Evolutionary conservation across 2,329 filamentous ascomycete genomes (phyloP), one percentile per base, ranked within the genome.

Genomic region (Claviceps quebecensis): DNA sequence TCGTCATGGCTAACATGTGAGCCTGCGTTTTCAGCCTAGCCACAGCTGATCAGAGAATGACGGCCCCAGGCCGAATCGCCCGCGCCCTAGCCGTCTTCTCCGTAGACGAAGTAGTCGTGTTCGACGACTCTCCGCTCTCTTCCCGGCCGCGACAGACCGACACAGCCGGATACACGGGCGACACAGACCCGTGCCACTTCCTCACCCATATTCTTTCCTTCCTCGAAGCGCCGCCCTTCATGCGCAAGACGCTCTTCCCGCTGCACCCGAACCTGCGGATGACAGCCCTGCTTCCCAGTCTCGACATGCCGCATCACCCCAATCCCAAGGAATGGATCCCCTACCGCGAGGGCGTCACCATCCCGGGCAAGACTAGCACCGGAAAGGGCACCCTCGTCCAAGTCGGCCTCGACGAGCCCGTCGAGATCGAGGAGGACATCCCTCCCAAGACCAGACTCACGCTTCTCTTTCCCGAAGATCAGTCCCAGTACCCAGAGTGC

Each of bases 241-340:
- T 95, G 67, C 81, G 86, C 59, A 83, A 82, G 63, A 68, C 75
- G 2, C 73, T 95, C 3, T 91, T 94, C 59, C 83, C 84, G 1
- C 71, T 89, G 55, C 87, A 94, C 61, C 81, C 85, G 9, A 90
- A 94, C 62, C 72, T 94, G 43, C 74, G 79, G 40, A 79, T 80
- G 13, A 86, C 86, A 40, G 87, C 86, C 7, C 74, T 83, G 40
- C 70, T 94, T 29, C 86, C 86, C 0, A 86, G 79, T 60, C 70
- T 94, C 52, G 88, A 94, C 63, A 87, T 93, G 76, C 88, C 88
- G 16, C 86, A 91, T 64, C 88, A 95, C 66, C 74, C 89, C 8
- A 77, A 85, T 56, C 75, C 77, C 14, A 78, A 84, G 50, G 87
- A 94, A 61, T 89, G 84, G 81, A 81, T 87, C 56, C 77, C 78